Base-by-base conservation (phyloP, 768 basidiomycete species). In the Suillus placidus region DNA sequence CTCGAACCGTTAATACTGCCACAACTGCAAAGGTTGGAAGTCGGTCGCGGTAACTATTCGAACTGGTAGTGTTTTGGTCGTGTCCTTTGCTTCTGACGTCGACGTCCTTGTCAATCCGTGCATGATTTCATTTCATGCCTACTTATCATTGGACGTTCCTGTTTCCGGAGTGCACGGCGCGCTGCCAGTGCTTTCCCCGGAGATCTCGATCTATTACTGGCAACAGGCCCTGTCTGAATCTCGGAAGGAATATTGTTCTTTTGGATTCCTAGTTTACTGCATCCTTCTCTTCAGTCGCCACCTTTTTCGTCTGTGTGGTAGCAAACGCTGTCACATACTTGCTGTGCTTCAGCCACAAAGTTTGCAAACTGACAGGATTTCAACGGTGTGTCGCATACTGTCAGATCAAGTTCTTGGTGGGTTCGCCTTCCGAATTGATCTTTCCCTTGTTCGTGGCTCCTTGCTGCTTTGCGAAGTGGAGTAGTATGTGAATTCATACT, bases 121-220 rank as follows among this genome's bases (percentile, higher is more conserved):
- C 30, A 26, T 62, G 10, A 18, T 64, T 51, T 38, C 55, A 38
- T 12, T 49, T 63, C 26, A 45, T 45, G 30, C 58, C 54, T 52
- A 4, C 26, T 18, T 40, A 58, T 60, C 57, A 60, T 42, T 32
- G 58, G n/a, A 38, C 8, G 40, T 47, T 60, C 67, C 69, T 70
- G 62, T 65, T 55, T 2, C 61, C 26, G 42, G 38, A 47, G 62
- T 40, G 67, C 74, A 52, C 51, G 26, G 26, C 26, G 70, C 69
- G 71, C 65, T 76, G 12, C 2, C 12, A 37, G 37, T 37, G 67
- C 68, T 67, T 72, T 68, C 71, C 43, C 64, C 51, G 52, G 57
- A 16, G 45, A 49, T 61, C 34, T 55, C 54, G 13, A 37, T 55
- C 67, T 68, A 66, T 66, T 68, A 65, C 42, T 68, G 67, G 64